phyloP scores from a whole-genome alignment of 2,329 filamentous ascomycete genomes.

The Pyrenochaeta sp. region DNA sequence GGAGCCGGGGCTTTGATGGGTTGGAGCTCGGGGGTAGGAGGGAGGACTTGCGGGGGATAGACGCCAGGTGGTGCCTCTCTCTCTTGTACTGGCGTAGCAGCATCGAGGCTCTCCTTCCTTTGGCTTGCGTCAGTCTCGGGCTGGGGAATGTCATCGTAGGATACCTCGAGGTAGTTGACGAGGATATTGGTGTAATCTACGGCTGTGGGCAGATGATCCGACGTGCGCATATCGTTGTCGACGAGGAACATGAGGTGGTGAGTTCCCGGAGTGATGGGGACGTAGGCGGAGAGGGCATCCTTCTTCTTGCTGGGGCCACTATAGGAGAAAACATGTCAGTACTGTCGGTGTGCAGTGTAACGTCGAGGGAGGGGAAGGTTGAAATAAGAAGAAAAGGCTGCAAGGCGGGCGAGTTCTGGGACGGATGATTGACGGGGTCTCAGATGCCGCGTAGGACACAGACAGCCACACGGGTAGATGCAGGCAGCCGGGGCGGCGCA shows the following conservation, averaged over 20 bases:
- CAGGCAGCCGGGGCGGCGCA: slow-evolving; percentile 16
- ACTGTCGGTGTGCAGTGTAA: slow-evolving; percentile 42
- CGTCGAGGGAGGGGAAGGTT: slow-evolving; percentile 23
- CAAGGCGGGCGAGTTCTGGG: slow-evolving; percentile 9
- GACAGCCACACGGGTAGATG: slow-evolving; percentile 31
- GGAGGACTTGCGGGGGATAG: slow-evolving; percentile 49
- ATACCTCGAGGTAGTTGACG: slow-evolving; percentile 97
- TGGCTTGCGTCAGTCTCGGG: slow-evolving; percentile 24
- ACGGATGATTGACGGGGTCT: slow-evolving; percentile 27
- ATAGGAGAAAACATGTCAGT: slow-evolving; percentile 30
- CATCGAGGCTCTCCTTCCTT: slow-evolving; percentile 26
- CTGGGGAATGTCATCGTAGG: slow-evolving; percentile 70
- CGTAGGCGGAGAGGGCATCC: slow-evolving; percentile 75
- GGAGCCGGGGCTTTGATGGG: slow-evolving; percentile 32
- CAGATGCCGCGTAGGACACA: slow-evolving; percentile 16
- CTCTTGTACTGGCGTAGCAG: slow-evolving; percentile 35
- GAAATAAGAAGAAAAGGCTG: slow-evolving; percentile 17
- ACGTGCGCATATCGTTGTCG: slow-evolving; percentile 91
- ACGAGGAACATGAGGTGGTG: slow-evolving; percentile 97
- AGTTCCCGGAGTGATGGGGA: slow-evolving; percentile 88
- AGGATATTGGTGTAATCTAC: slow-evolving; percentile 98
- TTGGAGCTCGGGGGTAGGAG: slow-evolving; percentile 49
- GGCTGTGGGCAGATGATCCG: slow-evolving; percentile 85
- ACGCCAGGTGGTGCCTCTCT: slow-evolving; percentile 31
- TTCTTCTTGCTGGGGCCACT: slow-evolving; percentile 52